Percentiles rank a stretch among this genome's conserved stretches.
Evolutionary conservation across 495 filamentous ascomycete species (phyloP).

Genomic region (Xylaria longipes): DNA sequence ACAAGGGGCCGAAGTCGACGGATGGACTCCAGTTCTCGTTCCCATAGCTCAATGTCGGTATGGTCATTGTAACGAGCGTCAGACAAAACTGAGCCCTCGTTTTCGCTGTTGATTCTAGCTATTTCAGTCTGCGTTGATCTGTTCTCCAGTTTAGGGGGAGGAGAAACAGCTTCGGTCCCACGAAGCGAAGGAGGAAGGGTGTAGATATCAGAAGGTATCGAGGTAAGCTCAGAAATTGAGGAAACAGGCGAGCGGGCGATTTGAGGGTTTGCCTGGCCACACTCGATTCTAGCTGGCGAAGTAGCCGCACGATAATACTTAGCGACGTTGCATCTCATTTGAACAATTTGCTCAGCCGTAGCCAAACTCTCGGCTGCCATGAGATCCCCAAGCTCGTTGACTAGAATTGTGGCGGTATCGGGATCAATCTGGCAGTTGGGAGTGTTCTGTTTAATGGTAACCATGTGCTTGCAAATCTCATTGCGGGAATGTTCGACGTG

Average conservation of each 20-base stretch:
- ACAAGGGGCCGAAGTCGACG: conserved; percentile 8
- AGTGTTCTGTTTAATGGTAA: not conserved
- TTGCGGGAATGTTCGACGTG: not conserved
- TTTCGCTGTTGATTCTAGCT: not conserved
- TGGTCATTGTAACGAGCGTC: not conserved
- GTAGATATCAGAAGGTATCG: not conserved
- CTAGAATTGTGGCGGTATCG: not conserved
- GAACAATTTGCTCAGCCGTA: not conserved
- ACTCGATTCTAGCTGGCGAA: not conserved
- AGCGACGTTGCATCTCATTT: not conserved
- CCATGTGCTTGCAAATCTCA: not conserved
- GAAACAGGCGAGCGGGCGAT: not conserved
- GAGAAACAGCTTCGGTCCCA: not conserved
- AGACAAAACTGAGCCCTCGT: not conserved
- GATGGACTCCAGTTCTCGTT: conserved; percentile 19
- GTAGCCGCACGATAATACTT: not conserved
- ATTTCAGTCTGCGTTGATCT: not conserved
- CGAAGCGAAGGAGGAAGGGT: not conserved
- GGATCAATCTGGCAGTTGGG: not conserved
- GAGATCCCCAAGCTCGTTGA: not conserved
- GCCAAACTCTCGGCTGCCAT: not conserved
- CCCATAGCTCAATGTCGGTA: conserved; percentile 6
- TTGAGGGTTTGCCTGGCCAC: not conserved
- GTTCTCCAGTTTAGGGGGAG: not conserved
- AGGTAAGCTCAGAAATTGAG: not conserved